These are phyloP conservation scores for Aspergillus nidulans DNA, from an alignment of 495 filamentous ascomycete genomes.

Conservation along the genomic window DNA sequence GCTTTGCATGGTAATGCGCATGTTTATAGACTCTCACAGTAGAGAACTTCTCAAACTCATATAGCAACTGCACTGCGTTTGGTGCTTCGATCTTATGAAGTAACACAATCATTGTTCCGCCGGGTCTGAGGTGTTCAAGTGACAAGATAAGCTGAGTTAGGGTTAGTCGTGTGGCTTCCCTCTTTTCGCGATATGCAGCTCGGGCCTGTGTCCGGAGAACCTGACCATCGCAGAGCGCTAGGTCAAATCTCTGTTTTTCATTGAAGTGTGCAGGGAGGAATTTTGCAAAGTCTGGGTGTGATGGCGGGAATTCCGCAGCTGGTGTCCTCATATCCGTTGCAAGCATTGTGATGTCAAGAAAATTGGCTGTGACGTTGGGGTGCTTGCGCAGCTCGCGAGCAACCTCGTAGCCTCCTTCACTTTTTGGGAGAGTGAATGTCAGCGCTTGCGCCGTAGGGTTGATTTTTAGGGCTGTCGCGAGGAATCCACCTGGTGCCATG, in stretches of 20 bases:
- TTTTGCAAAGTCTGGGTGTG: slow-evolving; percentile 37
- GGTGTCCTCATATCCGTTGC: slow-evolving; percentile 45
- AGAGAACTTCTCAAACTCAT: slow-evolving; percentile 42
- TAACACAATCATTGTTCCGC: slow-evolving; percentile 47
- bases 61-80: slow-evolving; percentile 35
- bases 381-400: not conserved
- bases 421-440: slow-evolving; percentile 41
- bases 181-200: slow-evolving; percentile 33
- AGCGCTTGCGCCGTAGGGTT: slow-evolving; percentile 31
- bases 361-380: slow-evolving; percentile 20
- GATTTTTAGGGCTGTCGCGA: slow-evolving; percentile 26
- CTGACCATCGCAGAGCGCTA: slow-evolving; percentile 56
- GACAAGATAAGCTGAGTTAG: slow-evolving; percentile 45
- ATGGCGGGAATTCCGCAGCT: slow-evolving; percentile 26
- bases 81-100: slow-evolving; percentile 47
- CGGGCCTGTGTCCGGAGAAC: slow-evolving; percentile 45
- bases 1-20: slow-evolving; percentile 29
- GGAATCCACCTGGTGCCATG: slow-evolving; percentile 55
- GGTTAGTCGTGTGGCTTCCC: slow-evolving; percentile 39
- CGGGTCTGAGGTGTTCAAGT: slow-evolving; percentile 39
- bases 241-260: slow-evolving; percentile 36
- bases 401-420: slow-evolving; percentile 43
- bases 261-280: slow-evolving; percentile 31
- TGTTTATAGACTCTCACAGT: slow-evolving; percentile 48
- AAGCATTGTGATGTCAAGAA: slow-evolving; percentile 53